A percentile compares a stretch with the other conserved stretches of the same genome.
Evolutionary conservation across 2,329 filamentous ascomycete genomes (phyloP).

Genomic region (Kalmusia sp.): DNA sequence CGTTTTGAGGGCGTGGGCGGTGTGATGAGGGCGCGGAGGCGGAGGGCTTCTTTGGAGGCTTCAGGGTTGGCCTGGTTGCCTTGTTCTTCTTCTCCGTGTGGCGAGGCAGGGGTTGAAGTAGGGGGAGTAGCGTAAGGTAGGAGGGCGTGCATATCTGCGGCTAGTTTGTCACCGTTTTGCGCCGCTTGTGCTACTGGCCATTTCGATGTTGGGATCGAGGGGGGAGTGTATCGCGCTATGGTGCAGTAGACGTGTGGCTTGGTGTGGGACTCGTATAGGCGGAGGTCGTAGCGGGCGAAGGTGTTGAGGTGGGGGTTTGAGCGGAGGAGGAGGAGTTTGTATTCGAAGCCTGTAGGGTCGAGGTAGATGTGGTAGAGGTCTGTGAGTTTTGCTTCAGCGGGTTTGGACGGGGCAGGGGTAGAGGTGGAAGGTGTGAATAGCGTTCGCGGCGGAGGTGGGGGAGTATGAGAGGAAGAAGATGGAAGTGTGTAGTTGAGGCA

Average conservation of each 20-base stretch:
- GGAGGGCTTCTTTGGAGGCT: constrained; percentile 8
- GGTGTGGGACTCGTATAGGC: constrained; percentile 41
- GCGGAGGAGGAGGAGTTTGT: constrained; percentile 68
- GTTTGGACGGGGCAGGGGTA: constrained; percentile 1
- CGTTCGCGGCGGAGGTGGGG: too few species aligned
- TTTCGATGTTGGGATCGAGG: too few species aligned
- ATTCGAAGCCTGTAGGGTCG: constrained; percentile 68
- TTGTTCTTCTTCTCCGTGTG: neutral
- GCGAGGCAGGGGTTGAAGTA: too few species aligned
- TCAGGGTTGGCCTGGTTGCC: neutral
- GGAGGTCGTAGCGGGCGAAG: constrained; percentile 61
- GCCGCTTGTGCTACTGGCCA: neutral
- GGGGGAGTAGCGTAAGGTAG: too few species aligned
- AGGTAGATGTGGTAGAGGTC: constrained; percentile 66
- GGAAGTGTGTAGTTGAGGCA: constrained; percentile 1
- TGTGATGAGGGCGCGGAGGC: constrained; percentile 22
- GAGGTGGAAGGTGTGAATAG: constrained; percentile 5
- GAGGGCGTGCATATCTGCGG: too few species aligned
- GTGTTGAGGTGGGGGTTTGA: constrained; percentile 54
- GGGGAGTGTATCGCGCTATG: constrained; percentile 33
- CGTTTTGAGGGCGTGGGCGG: constrained; percentile 4
- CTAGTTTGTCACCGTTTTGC: too few species aligned
- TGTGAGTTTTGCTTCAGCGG: constrained; percentile 40
- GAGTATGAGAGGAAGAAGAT: neutral
- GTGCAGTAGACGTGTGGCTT: constrained; percentile 40